Evolutionary conservation across 108 stramenopile genomes (phyloP), one percentile per base, ranked within the genome.

Genomic region (Pseudonitzschia pungens): DNA sequence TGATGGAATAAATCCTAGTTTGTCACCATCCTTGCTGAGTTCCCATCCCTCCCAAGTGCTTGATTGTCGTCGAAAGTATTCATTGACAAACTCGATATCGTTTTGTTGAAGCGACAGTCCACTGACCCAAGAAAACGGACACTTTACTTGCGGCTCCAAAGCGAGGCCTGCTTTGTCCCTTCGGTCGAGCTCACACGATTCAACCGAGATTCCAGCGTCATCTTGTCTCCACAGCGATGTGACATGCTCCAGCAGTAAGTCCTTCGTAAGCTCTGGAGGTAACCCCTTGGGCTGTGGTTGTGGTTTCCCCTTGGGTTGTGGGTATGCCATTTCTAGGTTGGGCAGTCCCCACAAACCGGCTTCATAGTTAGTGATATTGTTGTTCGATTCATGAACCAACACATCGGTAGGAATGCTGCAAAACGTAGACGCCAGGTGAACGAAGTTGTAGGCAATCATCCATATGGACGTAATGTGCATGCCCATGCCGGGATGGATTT

Each of bases 401-500:
- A 75, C 59, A 27, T 27, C n/a, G 8, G 63, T 69, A 20, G 77
- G 70, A 22, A 84, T 59, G 31, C 74, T 79, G 59, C 92, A 93
- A 77, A 76, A 89, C 14, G 80, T 88, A 5, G 89, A 81, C 21
- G 77, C 81, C 67, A 91, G 57, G 66, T 90, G 77, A 57, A 94
- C 52, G n/a, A 94, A 63, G 65, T 88, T 88, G 67, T 82, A 94
- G 31, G 76, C 89, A 22, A 83, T 78, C 26, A 90, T 70, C 86
- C 88, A 90, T 0, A 71, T 67, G 28, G 78, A 80, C 5, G 85
- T 68, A 62, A 88, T 85, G 65, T 94, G 92, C 84, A 85, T 86
- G 0, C 81, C 84, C 89, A 91, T 91, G 26, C 83, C 77, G 0
- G 90, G 92, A 86, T 94, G 92, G 12, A 94, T 86, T 62, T 86